Base-by-base conservation (phyloP, 2,329 filamentous ascomycete genomes). In the Colletotrichum musicola region DNA sequence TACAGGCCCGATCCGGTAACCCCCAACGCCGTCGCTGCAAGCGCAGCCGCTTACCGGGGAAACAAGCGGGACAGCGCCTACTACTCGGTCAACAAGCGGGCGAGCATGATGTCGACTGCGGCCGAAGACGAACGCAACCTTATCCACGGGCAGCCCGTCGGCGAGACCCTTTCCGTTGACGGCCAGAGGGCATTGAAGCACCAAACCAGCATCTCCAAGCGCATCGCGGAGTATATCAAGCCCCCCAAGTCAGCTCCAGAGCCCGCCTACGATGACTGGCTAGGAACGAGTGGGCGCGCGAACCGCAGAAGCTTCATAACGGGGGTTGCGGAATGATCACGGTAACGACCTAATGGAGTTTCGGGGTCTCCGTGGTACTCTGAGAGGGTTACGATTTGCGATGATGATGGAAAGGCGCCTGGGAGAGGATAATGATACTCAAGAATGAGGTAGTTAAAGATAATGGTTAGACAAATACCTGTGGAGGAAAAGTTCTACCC, bases 191-290 rank as follows among this genome's bases (percentile, higher is more conserved):
- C 62, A 14, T 60, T 76, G 49, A 70, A 70, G 47, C 71, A 71
- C 42, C 74, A 77, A 69, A 64, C 64, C 9, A 77, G 76, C 63
- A 69, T 77, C n/a, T 84, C 80, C 64, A 83, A 88, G 73, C 71
- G 68, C 35, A 85, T 90, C 53, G 83, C 84, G 9, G 85, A 89
- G 46, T 78, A 78, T n/a, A 75, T 77, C 42, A 72, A 72, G 27
- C 75, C 75, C 50, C 51, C 73, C 30, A 63, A 71, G 22, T 40
- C 44, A 22, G 14, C 25, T 4, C 16, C n/a, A 22, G 38, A 62
- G 42, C 22, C 38, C 18, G 14, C 6, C 2, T 49, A 68, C 35
- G 67, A 69, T 9, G 46, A 49, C 38, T 66, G 66, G 66, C 49
- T 63, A 25, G 50, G 20, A 4, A 9, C 51, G 9, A 20, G 10